A percentile compares a stretch with the other conserved stretches of the same genome.
Conservation (phyloP, 352 stramenopile species). For the Globisporangium cylindrosporum region DNA sequence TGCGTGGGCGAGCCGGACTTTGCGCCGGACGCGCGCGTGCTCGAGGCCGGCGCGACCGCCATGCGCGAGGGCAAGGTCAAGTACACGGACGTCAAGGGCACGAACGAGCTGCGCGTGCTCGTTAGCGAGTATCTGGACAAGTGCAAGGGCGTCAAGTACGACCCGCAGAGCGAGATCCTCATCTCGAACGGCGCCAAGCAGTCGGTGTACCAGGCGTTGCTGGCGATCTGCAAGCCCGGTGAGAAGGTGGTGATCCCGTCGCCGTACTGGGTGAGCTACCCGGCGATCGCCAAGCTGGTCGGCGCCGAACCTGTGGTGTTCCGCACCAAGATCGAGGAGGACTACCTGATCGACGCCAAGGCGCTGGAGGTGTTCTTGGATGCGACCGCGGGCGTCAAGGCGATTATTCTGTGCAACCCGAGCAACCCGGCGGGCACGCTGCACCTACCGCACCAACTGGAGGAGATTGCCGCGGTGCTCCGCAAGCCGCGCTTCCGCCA, state of each 20-base stretch:
- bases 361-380: constrained; percentile 74
- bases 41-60: constrained; percentile 85
- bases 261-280: constrained; percentile 97
- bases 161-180: constrained; percentile 90
- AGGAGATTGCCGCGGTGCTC: constrained; percentile 53
- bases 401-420: constrained; percentile 96
- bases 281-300: constrained; percentile 93
- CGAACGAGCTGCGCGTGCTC: constrained; percentile 76
- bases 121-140: constrained; percentile 90
- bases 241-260: constrained; percentile 95
- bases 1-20: constrained; percentile 97
- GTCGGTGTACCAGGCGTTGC: constrained; percentile 91
- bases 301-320: constrained; percentile 90
- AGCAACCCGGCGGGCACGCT: constrained; percentile 93
- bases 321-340: constrained; percentile 87
- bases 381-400: constrained; percentile 69
- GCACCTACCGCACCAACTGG: constrained; percentile 55
- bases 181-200: constrained; percentile 97
- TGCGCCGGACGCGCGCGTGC: constrained; percentile 81
- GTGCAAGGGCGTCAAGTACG: constrained; percentile 91
- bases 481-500: constrained; percentile 64
- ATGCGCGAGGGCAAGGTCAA: constrained; percentile 83
- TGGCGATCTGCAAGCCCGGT: constrained; percentile 88
- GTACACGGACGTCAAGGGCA: constrained; percentile 95
- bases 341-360: constrained; percentile 89